Percentiles rank a stretch among this genome's conserved stretches.
Evolutionary conservation across 1,284 basidiomycete species (phyloP).

Genomic region (Fomitopsis schrenkii): DNA sequence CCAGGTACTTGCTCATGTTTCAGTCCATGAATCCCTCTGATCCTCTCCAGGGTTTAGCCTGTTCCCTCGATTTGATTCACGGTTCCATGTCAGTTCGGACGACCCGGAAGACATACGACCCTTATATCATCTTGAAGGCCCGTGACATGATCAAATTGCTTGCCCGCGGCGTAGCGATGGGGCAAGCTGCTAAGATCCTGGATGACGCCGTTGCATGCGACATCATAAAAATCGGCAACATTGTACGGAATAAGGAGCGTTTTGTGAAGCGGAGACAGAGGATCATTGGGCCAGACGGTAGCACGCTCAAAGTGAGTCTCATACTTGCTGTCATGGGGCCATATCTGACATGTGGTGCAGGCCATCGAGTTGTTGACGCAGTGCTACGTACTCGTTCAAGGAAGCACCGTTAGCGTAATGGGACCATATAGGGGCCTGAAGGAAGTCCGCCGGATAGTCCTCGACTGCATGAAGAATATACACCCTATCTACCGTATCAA

Average conservation of each 20-base stretch:
- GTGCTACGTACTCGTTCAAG: constrained; percentile 98
- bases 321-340: neutral
- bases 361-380: constrained; percentile 96
- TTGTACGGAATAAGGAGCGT: constrained; percentile 94
- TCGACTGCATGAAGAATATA: constrained; percentile 99
- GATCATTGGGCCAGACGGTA: constrained; percentile 96
- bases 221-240: constrained; percentile 95
- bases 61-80: constrained; percentile 93
- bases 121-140: constrained; percentile 94
- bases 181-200: constrained; percentile 87
- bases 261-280: constrained; percentile 96
- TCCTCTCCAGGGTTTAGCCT: constrained; percentile 69
- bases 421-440: constrained; percentile 94
- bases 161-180: constrained; percentile 83
- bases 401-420: constrained; percentile 98
- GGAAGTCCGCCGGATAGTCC: constrained; percentile 90
- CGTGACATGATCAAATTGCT: constrained; percentile 95
- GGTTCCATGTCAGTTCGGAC: constrained; percentile 98
- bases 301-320: constrained; percentile 82
- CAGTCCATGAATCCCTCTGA: neutral
- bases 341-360: constrained; percentile 35
- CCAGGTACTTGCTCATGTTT: constrained; percentile 49
- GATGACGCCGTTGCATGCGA: constrained; percentile 93
- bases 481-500: constrained; percentile 99
- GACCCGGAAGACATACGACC: constrained; percentile 96